These are phyloP conservation scores for Metschnikowia peoriensis DNA, from an alignment of 805 yeast genomes.

Conservation along the genomic window DNA sequence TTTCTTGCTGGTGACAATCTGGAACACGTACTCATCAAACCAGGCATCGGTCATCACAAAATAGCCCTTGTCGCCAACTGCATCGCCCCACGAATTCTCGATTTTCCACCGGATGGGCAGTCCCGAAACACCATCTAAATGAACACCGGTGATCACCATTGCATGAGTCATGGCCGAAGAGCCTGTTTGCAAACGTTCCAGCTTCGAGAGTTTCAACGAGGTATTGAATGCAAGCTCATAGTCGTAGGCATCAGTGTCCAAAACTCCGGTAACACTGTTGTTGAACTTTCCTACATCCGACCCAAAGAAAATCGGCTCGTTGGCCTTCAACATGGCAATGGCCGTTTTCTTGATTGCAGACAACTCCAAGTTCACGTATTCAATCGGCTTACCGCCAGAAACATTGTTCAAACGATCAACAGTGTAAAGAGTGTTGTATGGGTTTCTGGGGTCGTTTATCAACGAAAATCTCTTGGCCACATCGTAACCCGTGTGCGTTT, in stretches of 20 bases:
- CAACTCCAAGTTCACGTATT: constrained; percentile 67
- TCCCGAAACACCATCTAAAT: constrained; percentile 52
- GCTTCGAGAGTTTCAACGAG: constrained; percentile 53
- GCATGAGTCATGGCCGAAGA: constrained; percentile 88
- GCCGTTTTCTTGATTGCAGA: constrained; percentile 58
- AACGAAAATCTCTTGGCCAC: constrained; percentile 58
- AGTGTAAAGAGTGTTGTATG: constrained; percentile 57
- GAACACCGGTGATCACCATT: constrained; percentile 81
- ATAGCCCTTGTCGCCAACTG: constrained; percentile 40
- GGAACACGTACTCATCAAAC: constrained; percentile 44
- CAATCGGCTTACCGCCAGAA: constrained; percentile 64
- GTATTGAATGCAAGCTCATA: constrained; percentile 57
- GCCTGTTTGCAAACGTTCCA: constrained; percentile 65
- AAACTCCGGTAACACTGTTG: constrained; percentile 62
- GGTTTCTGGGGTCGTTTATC: constrained; percentile 81
- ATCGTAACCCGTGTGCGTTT: constrained; percentile 51
- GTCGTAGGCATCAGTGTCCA: constrained; percentile 71
- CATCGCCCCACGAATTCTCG: constrained; percentile 45
- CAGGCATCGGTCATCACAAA: constrained; percentile 44
- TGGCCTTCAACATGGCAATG: constrained; percentile 63
- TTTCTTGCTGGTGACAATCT: constrained; percentile 37
- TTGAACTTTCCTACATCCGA: constrained; percentile 82
- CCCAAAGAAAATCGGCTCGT: constrained; percentile 85
- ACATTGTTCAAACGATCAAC: constrained; percentile 78
- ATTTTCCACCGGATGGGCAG: constrained; percentile 44